Conservation (phyloP, 2,329 filamentous ascomycete genomes). For the Colletotrichum shisoi region DNA sequence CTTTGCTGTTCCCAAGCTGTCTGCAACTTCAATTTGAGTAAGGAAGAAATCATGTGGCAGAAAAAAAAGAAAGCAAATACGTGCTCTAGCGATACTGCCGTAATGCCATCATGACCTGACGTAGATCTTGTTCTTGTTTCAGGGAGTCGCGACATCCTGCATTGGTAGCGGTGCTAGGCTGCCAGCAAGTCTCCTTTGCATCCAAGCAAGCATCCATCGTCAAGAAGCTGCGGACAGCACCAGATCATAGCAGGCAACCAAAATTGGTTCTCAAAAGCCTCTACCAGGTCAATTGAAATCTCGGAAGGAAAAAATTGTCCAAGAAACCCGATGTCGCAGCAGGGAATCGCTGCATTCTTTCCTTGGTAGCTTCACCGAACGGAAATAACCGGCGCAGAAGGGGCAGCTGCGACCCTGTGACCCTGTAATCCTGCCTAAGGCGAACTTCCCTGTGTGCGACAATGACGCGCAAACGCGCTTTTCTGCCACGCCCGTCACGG, state of each 20-base stretch:
- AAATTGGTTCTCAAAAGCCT: background rate
- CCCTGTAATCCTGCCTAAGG: background rate
- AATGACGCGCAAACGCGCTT: constrained; percentile 22
- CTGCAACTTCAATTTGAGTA: background rate
- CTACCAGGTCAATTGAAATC: too few species aligned
- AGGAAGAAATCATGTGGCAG: background rate
- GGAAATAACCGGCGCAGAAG: constrained; percentile 3
- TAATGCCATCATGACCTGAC: background rate
- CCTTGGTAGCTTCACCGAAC: background rate
- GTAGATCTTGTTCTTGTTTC: background rate
- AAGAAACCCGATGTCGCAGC: background rate
- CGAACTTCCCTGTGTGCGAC: constrained; percentile 1
- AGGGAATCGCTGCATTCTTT: background rate
- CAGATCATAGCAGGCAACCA: background rate
- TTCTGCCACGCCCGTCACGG: background rate
- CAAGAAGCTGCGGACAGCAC: background rate
- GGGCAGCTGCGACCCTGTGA: background rate
- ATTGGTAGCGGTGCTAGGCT: too few species aligned
- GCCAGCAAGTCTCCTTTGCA: background rate
- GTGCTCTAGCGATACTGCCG: too few species aligned
- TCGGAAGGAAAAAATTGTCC: background rate
- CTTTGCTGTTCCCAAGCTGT: background rate
- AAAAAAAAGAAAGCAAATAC: background rate
- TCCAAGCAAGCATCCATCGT: background rate
- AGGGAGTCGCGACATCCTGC: background rate